These are phyloP conservation scores for Ophiostoma australiae DNA, from an alignment of 2,329 filamentous ascomycete species.

Conservation along the genomic window DNA sequence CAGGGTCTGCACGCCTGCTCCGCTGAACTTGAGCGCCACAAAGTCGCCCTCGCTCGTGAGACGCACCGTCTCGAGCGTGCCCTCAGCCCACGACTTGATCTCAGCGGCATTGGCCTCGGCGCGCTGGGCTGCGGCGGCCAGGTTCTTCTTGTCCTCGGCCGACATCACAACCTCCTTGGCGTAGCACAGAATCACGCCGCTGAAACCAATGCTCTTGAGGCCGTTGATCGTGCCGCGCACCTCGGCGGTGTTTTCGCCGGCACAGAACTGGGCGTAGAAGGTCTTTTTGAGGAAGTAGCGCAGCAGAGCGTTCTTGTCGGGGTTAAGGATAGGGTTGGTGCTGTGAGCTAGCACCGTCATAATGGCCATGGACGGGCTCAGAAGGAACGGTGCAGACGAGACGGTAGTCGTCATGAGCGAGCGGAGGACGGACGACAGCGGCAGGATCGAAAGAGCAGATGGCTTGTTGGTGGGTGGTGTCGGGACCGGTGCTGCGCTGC, in stretches of 20 bases:
- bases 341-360: conserved; percentile 68
- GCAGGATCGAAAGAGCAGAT: conserved; percentile 58
- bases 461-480: neutral
- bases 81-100: conserved; percentile 65
- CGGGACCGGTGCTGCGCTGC: neutral
- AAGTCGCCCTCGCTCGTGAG: conserved; percentile 67
- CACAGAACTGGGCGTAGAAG: conserved; percentile 89
- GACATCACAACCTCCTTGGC: conserved; percentile 73
- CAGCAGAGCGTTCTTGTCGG: conserved; percentile 70
- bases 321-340: conserved; percentile 60
- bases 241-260: conserved; percentile 67
- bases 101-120: conserved; percentile 51
- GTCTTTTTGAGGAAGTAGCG: conserved; percentile 69
- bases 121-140: conserved; percentile 43
- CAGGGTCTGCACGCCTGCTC: conserved; percentile 70
- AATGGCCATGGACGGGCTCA: conserved; percentile 63
- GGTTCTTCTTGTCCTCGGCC: conserved; percentile 46
- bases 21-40: conserved; percentile 71
- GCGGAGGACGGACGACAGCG: conserved; percentile 61
- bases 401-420: conserved; percentile 65
- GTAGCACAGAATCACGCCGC: conserved; percentile 79
- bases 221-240: conserved; percentile 59
- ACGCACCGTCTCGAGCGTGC: conserved; percentile 67
- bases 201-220: conserved; percentile 71
- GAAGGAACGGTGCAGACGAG: conserved; percentile 64